Evolutionary conservation across 495 filamentous ascomycete species (phyloP), one percentile per base, ranked within the genome.

Genomic region (Entonaema liquescens): DNA sequence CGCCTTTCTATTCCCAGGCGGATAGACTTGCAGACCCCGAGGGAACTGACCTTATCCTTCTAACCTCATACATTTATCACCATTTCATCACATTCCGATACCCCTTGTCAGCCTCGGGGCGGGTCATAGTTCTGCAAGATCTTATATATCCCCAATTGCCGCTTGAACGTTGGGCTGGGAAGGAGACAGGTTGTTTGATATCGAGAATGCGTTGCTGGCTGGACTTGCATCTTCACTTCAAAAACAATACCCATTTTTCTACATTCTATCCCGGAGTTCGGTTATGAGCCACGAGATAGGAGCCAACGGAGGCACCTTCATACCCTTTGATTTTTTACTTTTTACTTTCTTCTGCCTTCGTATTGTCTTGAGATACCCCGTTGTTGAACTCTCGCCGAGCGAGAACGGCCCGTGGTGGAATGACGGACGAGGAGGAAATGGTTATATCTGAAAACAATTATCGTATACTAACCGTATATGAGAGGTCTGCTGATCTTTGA

Each of bases 311-410:
- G 75, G 73, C 73, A 72, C 62, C 42, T 74, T 76, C 60, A 67
- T 74, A 74, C 67, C 60, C 44, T 75, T 74, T 70, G 57, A 31
- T 69, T 70, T 56, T 67, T 65, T 62, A 68, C 65, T 36, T 58
- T 57, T 53, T 59, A 36, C 54, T 67, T 75, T 72, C 58, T 56
- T 28, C 67, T 55, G 73, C 73, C 75, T 74, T 62, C 63, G 75
- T 65, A 15, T 65, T 50, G 60, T 76, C 65, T 76, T 76, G 62
- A 77, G 75, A 77, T 77, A 77, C 75, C 75, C 75, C 68, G 58
- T 77, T 77, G 70, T 77, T 74, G 68, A 73, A 66, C 68, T 67
- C 68, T 70, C 73, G 75, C 70, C 68, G 75, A 70, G 59, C 70
- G 75, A 76, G 75, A 68, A 68, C 57, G 68, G 68, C 68, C 55